Conservation (phyloP, 352 stramenopile species). For the Phytophthora melonis region DNA sequence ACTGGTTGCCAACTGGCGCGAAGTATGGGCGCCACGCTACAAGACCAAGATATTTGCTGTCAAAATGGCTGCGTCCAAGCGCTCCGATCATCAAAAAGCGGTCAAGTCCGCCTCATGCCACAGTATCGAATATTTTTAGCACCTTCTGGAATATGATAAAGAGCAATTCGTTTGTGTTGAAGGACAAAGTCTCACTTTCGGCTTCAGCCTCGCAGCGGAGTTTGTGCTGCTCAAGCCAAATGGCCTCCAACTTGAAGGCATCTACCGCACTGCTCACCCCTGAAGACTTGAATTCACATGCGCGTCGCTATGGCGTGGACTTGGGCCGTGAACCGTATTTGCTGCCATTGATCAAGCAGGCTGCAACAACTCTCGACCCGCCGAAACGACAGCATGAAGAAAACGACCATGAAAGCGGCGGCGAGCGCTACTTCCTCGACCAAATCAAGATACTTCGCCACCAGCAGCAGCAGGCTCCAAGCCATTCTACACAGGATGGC, state of each 20-base stretch:
- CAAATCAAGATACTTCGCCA: slow-evolving; percentile 56
- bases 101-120: slow-evolving; percentile 14
- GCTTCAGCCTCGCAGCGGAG: background rate
- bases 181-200: background rate
- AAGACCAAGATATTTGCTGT: slow-evolving; percentile 19
- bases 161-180: background rate
- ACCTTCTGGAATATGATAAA: background rate
- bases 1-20: slow-evolving; percentile 30
- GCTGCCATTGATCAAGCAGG: slow-evolving; percentile 60
- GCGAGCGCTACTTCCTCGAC: slow-evolving; percentile 57
- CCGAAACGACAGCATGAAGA: slow-evolving; percentile 39
- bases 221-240: background rate
- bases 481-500: slow-evolving; percentile 4
- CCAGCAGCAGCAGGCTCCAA: slow-evolving; percentile 21
- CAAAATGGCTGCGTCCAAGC: slow-evolving; percentile 11
- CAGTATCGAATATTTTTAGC: slow-evolving; percentile 18
- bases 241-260: slow-evolving; percentile 5
- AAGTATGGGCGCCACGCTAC: slow-evolving; percentile 48
- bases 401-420: slow-evolving; percentile 23
- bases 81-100: slow-evolving; percentile 11
- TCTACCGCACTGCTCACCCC: slow-evolving; percentile 35
- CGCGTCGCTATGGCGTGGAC: slow-evolving; percentile 52
- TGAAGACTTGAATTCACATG: slow-evolving; percentile 57
- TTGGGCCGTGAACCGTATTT: slow-evolving; percentile 58
- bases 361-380: slow-evolving; percentile 51